Evolutionary conservation across 305 asterid species (phyloP).

Genomic region (Plantago coronopus): DNA sequence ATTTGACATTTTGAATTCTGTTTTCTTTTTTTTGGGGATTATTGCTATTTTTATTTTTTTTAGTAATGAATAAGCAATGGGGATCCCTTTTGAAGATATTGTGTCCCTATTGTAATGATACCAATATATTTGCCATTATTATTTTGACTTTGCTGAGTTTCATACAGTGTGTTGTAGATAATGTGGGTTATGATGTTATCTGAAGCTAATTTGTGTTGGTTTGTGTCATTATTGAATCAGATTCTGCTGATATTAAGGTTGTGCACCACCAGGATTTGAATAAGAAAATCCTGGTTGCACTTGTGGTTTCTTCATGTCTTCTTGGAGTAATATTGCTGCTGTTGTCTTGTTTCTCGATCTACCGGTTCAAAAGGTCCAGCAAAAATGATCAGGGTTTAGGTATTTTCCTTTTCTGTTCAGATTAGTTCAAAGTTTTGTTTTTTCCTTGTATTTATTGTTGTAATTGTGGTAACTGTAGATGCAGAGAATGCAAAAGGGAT

Average conservation of each 20-base stretch:
- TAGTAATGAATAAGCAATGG: conserved; percentile 16
- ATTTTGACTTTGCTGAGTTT: not conserved
- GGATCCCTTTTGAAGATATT: conserved; percentile 9
- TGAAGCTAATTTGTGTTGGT: conserved; percentile 14
- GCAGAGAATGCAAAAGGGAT: conserved; percentile 41
- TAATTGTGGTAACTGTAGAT: conserved; percentile 10
- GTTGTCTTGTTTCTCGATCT: conserved; percentile 45
- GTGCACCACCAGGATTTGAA: conserved; percentile 72
- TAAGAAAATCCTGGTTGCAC: conserved; percentile 72
- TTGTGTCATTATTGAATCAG: conserved; percentile 30
- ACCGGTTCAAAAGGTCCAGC: conserved; percentile 48
- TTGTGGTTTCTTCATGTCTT: conserved; percentile 63
- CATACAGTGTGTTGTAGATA: not conserved
- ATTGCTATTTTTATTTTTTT: not conserved
- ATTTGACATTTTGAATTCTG: conserved; percentile 26
- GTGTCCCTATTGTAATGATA: too few species aligned
- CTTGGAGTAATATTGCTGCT: conserved; percentile 59
- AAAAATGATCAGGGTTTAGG: conserved; percentile 44
- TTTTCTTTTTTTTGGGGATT: conserved; percentile 10
- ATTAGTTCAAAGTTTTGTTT: not conserved
- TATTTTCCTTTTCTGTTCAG: conserved; percentile 19
- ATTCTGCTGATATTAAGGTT: conserved; percentile 42
- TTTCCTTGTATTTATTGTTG: not conserved
- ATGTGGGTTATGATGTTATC: not conserved
- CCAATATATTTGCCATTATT: not conserved